Evolutionary conservation across 768 basidiomycete genomes (phyloP).

Genomic region (Nidularia sp.): DNA sequence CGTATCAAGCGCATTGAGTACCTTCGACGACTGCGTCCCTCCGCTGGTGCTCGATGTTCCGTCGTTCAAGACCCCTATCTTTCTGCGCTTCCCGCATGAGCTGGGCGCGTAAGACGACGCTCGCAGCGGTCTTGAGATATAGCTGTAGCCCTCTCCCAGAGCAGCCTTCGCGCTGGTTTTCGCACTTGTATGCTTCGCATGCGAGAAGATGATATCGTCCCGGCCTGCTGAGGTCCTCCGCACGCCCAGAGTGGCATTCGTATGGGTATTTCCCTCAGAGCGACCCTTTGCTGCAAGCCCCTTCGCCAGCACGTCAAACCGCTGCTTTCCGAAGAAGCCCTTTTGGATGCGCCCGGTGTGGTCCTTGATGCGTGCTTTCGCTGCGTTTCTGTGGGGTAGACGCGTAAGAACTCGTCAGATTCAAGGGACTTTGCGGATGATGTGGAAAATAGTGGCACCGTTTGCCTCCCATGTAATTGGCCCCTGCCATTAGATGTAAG

Average conservation of each 20-base stretch:
- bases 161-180: neutral
- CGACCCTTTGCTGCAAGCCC: conserved; percentile 20
- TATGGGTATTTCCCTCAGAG: neutral
- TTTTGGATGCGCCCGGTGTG: conserved; percentile 50
- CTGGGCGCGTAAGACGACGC: conserved; percentile 16
- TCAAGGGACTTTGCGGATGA: neutral
- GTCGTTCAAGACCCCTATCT: conserved; percentile 10
- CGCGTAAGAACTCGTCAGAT: neutral
- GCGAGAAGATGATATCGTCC: conserved; percentile 21
- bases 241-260: no score
- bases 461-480: conserved; percentile 77
- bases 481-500: conserved; percentile 46
- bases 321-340: conserved; percentile 56
- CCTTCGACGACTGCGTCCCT: conserved; percentile 18
- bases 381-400: conserved; percentile 43
- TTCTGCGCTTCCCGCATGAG: conserved; percentile 5
- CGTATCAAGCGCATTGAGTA: conserved; percentile 37
- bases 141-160: neutral
- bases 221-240: neutral
- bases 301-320: conserved; percentile 47
- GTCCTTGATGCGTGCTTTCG: conserved; percentile 56
- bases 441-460: conserved; percentile 32
- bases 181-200: conserved; percentile 15
- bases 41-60: conserved; percentile 2
- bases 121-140: conserved; percentile 21